Conservation (phyloP, 2,329 filamentous ascomycete species). For the Thielaviopsis ethacetica region DNA sequence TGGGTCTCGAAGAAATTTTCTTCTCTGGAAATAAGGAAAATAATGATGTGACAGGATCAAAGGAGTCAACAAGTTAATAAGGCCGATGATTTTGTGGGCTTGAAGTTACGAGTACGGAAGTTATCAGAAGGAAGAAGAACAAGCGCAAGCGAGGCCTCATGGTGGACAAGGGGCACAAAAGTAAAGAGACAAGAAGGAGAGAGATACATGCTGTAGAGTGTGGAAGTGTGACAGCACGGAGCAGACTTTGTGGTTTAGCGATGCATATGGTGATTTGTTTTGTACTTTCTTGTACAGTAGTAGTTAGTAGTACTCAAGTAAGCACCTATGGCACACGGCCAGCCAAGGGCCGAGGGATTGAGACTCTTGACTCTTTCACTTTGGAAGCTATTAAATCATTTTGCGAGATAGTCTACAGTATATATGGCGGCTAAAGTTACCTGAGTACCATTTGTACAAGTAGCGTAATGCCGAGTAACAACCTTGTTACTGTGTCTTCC, state of each 20-base stretch:
- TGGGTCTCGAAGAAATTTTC: background rate
- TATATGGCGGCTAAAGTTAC: no score
- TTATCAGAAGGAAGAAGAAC: no score
- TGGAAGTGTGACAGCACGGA: background rate
- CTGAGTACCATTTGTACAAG: no score
- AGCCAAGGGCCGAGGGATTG: background rate
- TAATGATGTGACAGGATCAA: no score
- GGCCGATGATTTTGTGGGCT: background rate
- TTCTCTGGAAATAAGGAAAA: background rate
- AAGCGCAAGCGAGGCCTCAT: background rate
- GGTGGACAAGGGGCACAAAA: background rate
- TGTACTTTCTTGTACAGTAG: background rate
- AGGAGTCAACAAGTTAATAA: no score
- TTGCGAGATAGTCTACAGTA: background rate
- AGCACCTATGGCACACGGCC: no score
- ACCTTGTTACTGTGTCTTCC: background rate
- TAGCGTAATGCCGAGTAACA: background rate
- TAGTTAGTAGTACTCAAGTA: no score
- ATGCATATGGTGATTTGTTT: background rate
- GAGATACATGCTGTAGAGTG: no score
- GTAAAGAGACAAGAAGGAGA: background rate
- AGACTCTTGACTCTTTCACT: background rate
- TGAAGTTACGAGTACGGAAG: background rate
- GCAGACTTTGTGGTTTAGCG: background rate
- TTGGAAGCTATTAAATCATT: background rate